phyloP scores from a whole-genome alignment of 2,329 filamentous ascomycete species.

The Arthroderma uncinatum region DNA sequence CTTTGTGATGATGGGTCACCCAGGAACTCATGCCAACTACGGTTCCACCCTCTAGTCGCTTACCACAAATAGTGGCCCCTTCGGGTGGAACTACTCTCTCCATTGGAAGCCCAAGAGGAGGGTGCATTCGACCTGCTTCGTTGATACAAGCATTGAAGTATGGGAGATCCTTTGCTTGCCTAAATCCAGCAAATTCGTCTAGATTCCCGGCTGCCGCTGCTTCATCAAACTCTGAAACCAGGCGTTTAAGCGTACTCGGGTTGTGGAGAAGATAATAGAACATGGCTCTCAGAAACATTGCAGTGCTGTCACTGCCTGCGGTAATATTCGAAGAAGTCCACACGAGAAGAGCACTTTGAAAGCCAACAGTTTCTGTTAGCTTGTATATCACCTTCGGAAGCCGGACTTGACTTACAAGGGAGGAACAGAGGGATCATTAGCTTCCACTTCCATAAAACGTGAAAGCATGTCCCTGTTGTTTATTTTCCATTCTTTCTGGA shows the following conservation, averaged over 20 bases:
- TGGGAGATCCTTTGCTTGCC: slow-evolving; percentile 56
- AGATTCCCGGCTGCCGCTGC: slow-evolving; percentile 49
- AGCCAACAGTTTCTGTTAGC: slow-evolving; percentile 48
- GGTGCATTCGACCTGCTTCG: slow-evolving; percentile 66
- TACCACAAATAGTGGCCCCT: slow-evolving; percentile 53
- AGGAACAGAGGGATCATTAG: slow-evolving; percentile 19
- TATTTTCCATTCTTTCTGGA: slow-evolving; percentile 28
- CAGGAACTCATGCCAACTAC: slow-evolving; percentile 65
- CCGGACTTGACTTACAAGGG: slow-evolving; percentile 24
- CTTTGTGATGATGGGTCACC: slow-evolving; percentile 58
- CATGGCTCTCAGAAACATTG: slow-evolving; percentile 58
- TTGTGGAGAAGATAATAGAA: slow-evolving; percentile 65
- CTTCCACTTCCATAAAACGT: slow-evolving; percentile 21
- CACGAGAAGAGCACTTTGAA: slow-evolving; percentile 59
- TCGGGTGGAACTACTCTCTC: slow-evolving; percentile 60
- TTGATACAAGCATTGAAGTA: slow-evolving; percentile 72
- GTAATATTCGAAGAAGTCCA: slow-evolving; percentile 50
- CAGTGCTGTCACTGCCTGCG: slow-evolving; percentile 69
- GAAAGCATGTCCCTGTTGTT: slow-evolving; percentile 33
- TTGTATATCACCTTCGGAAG: slow-evolving; percentile 62
- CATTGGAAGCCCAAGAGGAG: slow-evolving; percentile 59
- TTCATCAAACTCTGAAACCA: slow-evolving; percentile 34
- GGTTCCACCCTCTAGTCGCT: slow-evolving; percentile 55
- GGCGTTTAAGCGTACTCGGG: slow-evolving; percentile 27
- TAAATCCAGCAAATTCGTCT: slow-evolving; percentile 26